Percentiles rank a stretch among this genome's conserved stretches.
These are phyloP conservation scores for Phytophthora fragariaefolia DNA, from an alignment of 352 stramenopile genomes.

Conservation along the genomic window DNA sequence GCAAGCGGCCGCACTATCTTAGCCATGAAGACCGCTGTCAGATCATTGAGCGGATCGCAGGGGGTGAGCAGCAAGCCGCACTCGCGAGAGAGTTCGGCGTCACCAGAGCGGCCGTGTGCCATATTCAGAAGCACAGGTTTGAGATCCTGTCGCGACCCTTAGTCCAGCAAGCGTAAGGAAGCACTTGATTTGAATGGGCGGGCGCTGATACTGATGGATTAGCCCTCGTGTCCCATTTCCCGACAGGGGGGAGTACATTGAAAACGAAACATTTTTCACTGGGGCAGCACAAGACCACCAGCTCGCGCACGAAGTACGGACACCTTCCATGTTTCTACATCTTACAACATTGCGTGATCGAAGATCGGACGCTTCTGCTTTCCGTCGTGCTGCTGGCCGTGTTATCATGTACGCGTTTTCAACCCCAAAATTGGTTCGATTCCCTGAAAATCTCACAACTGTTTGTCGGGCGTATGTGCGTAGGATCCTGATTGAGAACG, in stretches of 20 bases:
- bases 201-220: not conserved
- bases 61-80: slow-evolving; percentile 2
- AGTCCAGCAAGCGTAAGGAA: not conserved
- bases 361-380: not conserved
- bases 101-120: slow-evolving; percentile 6
- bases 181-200: not conserved
- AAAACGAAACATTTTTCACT: no score
- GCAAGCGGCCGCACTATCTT: slow-evolving; percentile 9
- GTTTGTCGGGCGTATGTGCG: no score
- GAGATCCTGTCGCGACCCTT: not conserved
- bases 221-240: not conserved
- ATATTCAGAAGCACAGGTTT: slow-evolving; percentile 8
- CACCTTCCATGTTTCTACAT: slow-evolving; percentile 2
- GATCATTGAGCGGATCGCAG: slow-evolving; percentile 7
- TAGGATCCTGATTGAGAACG: slow-evolving; percentile 9
- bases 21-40: not conserved
- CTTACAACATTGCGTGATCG: not conserved
- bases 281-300: not conserved
- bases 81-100: slow-evolving; percentile 3
- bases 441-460: slow-evolving; percentile 3
- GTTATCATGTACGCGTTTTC: not conserved
- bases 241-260: not conserved
- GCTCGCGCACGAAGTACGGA: slow-evolving; percentile 1
- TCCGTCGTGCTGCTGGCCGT: not conserved
- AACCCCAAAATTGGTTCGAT: not conserved